Conservation (phyloP, 1,284 basidiomycete species). For the Marasmius tenuissimus region DNA sequence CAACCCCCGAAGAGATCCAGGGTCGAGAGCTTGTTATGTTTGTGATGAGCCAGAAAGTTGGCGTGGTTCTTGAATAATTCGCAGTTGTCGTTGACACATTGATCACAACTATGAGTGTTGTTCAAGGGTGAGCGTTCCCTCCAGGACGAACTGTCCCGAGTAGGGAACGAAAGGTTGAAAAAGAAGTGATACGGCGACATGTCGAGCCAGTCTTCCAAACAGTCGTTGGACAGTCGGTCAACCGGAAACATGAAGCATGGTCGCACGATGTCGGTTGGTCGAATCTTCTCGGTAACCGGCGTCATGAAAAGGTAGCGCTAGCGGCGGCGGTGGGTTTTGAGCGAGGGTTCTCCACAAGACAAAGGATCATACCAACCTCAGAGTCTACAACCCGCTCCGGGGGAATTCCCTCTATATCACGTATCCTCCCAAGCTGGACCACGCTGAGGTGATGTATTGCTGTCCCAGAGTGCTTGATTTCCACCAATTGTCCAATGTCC, state of each 20-base stretch:
- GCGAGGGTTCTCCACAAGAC: background rate
- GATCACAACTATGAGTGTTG: slow-evolving; percentile 40
- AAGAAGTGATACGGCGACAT: slow-evolving; percentile 59
- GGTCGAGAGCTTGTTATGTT: slow-evolving; percentile 37
- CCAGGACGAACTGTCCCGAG: slow-evolving; percentile 40
- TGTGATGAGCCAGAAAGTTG: slow-evolving; percentile 29
- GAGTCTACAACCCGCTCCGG: slow-evolving; percentile 20
- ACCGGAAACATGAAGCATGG: slow-evolving; percentile 47
- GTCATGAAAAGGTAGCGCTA: slow-evolving; percentile 59
- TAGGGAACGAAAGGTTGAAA: slow-evolving; percentile 46
- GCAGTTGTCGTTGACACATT: slow-evolving; percentile 41
- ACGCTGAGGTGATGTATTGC: background rate
- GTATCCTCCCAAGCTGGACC: slow-evolving; percentile 11
- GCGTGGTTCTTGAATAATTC: slow-evolving; percentile 26
- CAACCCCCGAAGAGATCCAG: slow-evolving; percentile 69
- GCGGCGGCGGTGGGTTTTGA: background rate
- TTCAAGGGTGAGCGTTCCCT: slow-evolving; percentile 27
- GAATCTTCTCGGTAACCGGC: slow-evolving; percentile 28
- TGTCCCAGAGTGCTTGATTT: slow-evolving; percentile 1
- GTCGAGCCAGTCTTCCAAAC: slow-evolving; percentile 45
- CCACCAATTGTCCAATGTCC: slow-evolving; percentile 9
- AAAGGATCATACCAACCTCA: slow-evolving; percentile 21
- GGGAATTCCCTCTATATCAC: background rate
- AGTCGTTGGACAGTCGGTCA: slow-evolving; percentile 30
- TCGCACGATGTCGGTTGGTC: slow-evolving; percentile 28